Conservation (phyloP, 345 rosid species). For the Rhodamnia rubescens region DNA sequence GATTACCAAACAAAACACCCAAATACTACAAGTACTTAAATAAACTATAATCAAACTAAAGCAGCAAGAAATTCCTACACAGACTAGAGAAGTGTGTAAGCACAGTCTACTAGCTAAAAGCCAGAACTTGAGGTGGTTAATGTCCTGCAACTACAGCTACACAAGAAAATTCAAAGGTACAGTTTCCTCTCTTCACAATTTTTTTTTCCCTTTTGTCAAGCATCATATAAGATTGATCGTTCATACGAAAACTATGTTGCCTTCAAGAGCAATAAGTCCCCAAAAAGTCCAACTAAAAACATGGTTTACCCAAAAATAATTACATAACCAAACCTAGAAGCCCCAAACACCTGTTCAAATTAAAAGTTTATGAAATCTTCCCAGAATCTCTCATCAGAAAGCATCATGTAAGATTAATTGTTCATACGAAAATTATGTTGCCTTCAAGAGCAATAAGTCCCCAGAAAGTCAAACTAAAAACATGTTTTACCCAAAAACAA, state of each 20-base stretch:
- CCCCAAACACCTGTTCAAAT: neutral
- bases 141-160: neutral
- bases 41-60: neutral
- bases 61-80: neutral
- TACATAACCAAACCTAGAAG: neutral
- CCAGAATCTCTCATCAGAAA: neutral
- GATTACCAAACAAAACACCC: neutral
- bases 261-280: neutral
- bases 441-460: neutral
- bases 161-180: neutral
- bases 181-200: neutral
- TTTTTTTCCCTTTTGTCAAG: neutral
- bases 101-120: neutral
- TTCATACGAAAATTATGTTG: neutral
- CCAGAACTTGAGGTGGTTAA: neutral
- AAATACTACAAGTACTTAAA: neutral
- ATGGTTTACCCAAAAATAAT: neutral
- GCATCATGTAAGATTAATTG: neutral
- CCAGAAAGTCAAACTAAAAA: neutral
- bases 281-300: neutral
- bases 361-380: neutral
- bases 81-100: too few relatives aligned
- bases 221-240: neutral
- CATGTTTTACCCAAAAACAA: neutral
- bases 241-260: neutral